Evolutionary conservation across 1,139 yeast species (phyloP), one percentile per base, ranked within the genome.

Genomic region (Debaryomyces sp.): DNA sequence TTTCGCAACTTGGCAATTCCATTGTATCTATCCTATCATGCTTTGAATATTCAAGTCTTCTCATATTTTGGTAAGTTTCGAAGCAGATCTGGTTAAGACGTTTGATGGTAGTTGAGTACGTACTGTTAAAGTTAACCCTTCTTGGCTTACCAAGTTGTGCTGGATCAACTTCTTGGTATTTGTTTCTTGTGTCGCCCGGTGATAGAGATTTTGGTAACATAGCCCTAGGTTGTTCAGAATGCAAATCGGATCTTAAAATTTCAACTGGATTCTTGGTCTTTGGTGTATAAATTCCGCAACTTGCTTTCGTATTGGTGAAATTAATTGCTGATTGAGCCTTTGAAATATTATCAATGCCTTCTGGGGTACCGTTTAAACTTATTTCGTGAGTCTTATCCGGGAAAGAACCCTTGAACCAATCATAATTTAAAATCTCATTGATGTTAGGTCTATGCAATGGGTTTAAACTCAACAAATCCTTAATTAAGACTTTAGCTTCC

Each of bases 111-210:
- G 75, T 70, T 23, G 73, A 62, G 54, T 71, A 76, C 46, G 66
- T 71, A 32, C 75, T 64, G 58, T 70, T 75, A 59, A 77, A 75
- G 55, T 73, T 75, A 46, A 74, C 71, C 54, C 70, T 71, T 56
- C 75, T 69, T 34, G 75, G 68, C 58, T 62, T 66, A 35, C 71
- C 79, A 60, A 70, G 66, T 53, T 62, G 64, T 43, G 67, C 65
- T 45, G 72, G 78, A 49, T 75, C 77, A 49, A 85, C 84, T 62
- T 89, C 96, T 66, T 86, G 87, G 68, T 92, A 92, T 69, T 92
- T 92, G 67, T 79, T 85, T 65, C 85, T 87, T 44, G 97, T 90
- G 59, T 91, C 92, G 56, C 94, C 94, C 13, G 98, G 98, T 26
- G 97, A 91, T 61, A 92, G 78, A 1, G 96, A 88, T 57, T 85